A percentile compares a stretch with the other conserved stretches of the same genome.
Evolutionary conservation across 352 stramenopile species (phyloP).

Genomic region (Globisporangium lucens): DNA sequence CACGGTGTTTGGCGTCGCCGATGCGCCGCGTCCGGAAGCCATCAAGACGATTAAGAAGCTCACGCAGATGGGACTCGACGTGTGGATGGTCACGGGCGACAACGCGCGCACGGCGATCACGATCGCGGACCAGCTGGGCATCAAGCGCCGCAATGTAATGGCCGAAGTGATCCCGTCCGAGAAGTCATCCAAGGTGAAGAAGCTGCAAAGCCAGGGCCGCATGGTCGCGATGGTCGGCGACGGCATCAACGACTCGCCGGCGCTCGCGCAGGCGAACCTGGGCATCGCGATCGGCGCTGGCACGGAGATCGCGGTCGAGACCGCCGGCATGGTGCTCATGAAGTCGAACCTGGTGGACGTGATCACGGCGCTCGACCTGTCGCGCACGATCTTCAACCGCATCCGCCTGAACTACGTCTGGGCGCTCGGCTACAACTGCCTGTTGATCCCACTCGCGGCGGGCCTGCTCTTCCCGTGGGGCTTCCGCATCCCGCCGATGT

Average conservation of each 20-base stretch:
- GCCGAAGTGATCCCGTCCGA: constrained; percentile 95
- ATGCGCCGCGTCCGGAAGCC: constrained; percentile 90
- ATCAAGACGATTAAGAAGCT: constrained; percentile 89
- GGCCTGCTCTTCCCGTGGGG: constrained; percentile 96
- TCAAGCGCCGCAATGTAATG: constrained; percentile 92
- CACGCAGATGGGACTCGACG: constrained; percentile 88
- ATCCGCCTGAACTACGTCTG: constrained; percentile 98
- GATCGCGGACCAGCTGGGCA: constrained; percentile 92
- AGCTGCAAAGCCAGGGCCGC: constrained; percentile 86
- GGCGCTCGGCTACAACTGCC: constrained; percentile 97
- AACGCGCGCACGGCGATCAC: constrained; percentile 92
- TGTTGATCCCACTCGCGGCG: constrained; percentile 96
- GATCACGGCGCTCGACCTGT: constrained; percentile 96
- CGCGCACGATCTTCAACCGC: constrained; percentile 93
- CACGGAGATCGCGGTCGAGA: constrained; percentile 97
- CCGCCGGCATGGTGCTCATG: constrained; percentile 93
- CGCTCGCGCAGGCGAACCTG: constrained; percentile 95
- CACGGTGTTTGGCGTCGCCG: constrained; percentile 81
- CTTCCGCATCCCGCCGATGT: constrained; percentile 93
- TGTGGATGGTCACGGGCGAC: constrained; percentile 99
- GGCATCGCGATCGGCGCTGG: constrained; percentile 95
- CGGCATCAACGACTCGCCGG: constrained; percentile 98
- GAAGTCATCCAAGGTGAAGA: constrained; percentile 93
- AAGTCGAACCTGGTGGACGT: constrained; percentile 91
- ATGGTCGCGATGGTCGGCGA: constrained; percentile 97